Evolutionary conservation across 1,284 basidiomycete genomes (phyloP), one percentile per base, ranked within the genome.

Genomic region (Fomitopsis schrenkii): DNA sequence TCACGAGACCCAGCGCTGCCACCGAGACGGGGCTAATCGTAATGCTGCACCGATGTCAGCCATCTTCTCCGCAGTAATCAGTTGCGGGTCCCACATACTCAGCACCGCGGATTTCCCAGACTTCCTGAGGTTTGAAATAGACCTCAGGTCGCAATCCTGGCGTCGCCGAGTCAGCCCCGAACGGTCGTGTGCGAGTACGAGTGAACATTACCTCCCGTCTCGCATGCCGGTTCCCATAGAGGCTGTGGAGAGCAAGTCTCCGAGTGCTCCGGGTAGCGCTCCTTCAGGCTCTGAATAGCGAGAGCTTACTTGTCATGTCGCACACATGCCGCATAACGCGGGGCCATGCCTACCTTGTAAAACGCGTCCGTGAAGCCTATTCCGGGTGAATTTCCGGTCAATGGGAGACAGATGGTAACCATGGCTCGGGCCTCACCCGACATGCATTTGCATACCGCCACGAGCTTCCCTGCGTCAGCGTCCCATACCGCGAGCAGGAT

Each of bases 81-180:
- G 35, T 44, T 30, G 41, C n/a, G 33, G 19, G 26, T 54, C n/a
- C 36, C 44, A 75, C 83, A 74, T 69, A 93, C 91, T 96, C 94
- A 58, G 95, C 94, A 19, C 94, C 94, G 26, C 91, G 83, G 62
- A 97, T 90, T 76, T 97, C 94, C 94, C 94, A 96, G 38, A 95
- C 92, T 72, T 96, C 93, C 61, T 79, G 78, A 4, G 95, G 95
- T 65, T 83, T 82, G 74, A 96, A 95, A 80, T 91, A 96, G 3
- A 95, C 86, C 63, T 91, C 85, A 0, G 95, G 95, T 56, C 74
- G 80, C 33, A 93, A 84, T 0, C 88, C 94, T 87, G 66, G 33
- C 41, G 22, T 22, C 22, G 62, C 44, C 57, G 55, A 15, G 60
- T 59, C 52, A 55, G 38, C 28, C 41, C 38, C 35, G 35, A 41